Conservation (phyloP, 306 rosid species). For the Nissolia schottii region DNA sequence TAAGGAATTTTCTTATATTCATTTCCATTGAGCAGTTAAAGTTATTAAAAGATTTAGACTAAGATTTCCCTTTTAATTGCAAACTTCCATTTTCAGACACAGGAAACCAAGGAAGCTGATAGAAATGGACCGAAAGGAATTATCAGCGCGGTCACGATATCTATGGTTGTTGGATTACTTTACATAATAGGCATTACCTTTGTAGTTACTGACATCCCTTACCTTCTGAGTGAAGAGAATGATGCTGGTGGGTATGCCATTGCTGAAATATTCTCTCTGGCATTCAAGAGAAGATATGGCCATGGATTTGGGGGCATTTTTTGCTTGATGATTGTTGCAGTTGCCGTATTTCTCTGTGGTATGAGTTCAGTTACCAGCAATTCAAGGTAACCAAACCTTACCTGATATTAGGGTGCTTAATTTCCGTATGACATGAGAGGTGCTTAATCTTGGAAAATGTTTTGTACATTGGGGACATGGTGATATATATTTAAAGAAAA, state of each 20-base stretch:
- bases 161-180: constrained; percentile 76
- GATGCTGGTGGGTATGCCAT: constrained; percentile 94
- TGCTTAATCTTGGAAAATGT: neutral
- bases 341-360: constrained; percentile 86
- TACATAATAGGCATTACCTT: constrained; percentile 80
- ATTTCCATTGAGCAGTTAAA: neutral
- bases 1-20: neutral
- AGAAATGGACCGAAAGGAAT: too few relatives aligned
- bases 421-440: neutral
- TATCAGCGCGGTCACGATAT: constrained; percentile 76
- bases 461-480: too few relatives aligned
- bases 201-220: too few relatives aligned
- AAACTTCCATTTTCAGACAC: constrained; percentile 58
- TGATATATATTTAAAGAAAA: too few relatives aligned
- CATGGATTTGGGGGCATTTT: constrained; percentile 83
- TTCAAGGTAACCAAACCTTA: constrained; percentile 54
- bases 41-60: constrained; percentile 18
- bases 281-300: constrained; percentile 69
- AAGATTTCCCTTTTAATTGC: neutral
- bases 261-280: constrained; percentile 77
- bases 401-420: neutral
- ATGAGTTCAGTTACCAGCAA: constrained; percentile 84
- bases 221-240: too few relatives aligned
- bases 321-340: constrained; percentile 74
- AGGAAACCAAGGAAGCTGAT: constrained; percentile 81